Evolutionary conservation across 2,329 filamentous ascomycete species (phyloP), one percentile per base, ranked within the genome.

Genomic region (Fusarium sp.): DNA sequence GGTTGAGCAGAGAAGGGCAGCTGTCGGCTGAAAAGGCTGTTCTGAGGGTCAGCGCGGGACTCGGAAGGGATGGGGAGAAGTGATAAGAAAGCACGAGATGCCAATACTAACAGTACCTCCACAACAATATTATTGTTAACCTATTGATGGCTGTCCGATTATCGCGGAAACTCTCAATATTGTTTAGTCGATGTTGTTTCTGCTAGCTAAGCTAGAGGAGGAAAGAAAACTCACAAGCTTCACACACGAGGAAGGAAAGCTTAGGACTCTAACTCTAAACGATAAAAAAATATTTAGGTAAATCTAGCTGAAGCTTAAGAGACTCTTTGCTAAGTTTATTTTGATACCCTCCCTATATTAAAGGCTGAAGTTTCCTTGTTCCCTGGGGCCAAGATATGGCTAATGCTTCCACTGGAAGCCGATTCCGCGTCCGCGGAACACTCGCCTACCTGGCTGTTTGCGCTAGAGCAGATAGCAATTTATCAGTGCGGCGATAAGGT

Each of bases 401-500:
- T 3, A 10, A 21, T 45, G 9, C 18, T 19, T 19, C 11, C 23
- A 4, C 5, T 45, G 25, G 10, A 27, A 2, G 4, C 18, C 4
- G 9, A 38, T 67, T 67, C 63, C 46, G 63, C 46, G 8, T 4
- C 1, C 1, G 23, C 41, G 55, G 55, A 67, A 68, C 11, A 10
- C 3, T 33, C 8, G 14, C n/a, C 8, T 15, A 2, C 14, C 0
- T 5, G 14, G 14, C 4, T 18, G 11, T 38, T 67, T 18, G n/a
- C 11, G 2, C 2, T 4, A 9, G 48, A 67, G 52, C 54, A 39
- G 45, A 67, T 61, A 48, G 10, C 10, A 4, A 1, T 0, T 5
- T 4, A 7, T 5, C 1, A 10, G 1, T 0, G 5, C 0, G 0
- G 0, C 3, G 49, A 59, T 60, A 66, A 37, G 51, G 0, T 0